Evolutionary conservation across 345 rosid species (phyloP).

Genomic region (Laguncularia racemosa): DNA sequence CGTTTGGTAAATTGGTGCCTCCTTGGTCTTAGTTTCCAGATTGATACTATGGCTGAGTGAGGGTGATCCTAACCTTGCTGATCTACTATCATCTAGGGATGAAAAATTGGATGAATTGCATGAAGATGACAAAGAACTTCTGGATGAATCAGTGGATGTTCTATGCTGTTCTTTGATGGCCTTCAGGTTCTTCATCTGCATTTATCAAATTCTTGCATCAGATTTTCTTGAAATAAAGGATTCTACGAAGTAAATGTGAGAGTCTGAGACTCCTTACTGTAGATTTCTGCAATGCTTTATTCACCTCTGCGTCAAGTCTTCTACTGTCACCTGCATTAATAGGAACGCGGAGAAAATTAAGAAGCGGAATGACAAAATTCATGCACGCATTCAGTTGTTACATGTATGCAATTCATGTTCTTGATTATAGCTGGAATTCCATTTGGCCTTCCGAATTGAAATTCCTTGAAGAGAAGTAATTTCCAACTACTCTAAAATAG

Average conservation of each 20-base stretch:
- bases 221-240: neutral
- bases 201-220: constrained; percentile 11
- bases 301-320: constrained; percentile 25
- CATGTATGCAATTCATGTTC: too few species aligned
- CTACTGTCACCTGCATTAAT: constrained; percentile 35
- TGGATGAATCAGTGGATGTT: constrained; percentile 57
- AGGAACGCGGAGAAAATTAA: neutral
- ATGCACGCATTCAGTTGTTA: neutral
- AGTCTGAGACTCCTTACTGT: constrained; percentile 27
- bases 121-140: constrained; percentile 66
- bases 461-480: too few species aligned
- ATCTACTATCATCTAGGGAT: constrained; percentile 45
- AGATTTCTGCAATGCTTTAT: constrained; percentile 23
- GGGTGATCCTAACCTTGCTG: constrained; percentile 40
- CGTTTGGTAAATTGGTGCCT: constrained; percentile 21
- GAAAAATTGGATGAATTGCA: constrained; percentile 70
- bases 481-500: too few species aligned
- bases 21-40: constrained; percentile 15
- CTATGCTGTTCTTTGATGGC: constrained; percentile 50
- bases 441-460: too few species aligned
- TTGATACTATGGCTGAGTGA: constrained; percentile 21
- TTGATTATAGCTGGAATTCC: too few species aligned
- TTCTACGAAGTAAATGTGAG: neutral
- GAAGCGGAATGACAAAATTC: neutral
- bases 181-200: constrained; percentile 55